Percentiles rank a stretch among this genome's conserved stretches.
These are phyloP conservation scores for Pseudocercospora fijiensis DNA, from an alignment of 2,329 filamentous ascomycete genomes.

Conservation along the genomic window DNA sequence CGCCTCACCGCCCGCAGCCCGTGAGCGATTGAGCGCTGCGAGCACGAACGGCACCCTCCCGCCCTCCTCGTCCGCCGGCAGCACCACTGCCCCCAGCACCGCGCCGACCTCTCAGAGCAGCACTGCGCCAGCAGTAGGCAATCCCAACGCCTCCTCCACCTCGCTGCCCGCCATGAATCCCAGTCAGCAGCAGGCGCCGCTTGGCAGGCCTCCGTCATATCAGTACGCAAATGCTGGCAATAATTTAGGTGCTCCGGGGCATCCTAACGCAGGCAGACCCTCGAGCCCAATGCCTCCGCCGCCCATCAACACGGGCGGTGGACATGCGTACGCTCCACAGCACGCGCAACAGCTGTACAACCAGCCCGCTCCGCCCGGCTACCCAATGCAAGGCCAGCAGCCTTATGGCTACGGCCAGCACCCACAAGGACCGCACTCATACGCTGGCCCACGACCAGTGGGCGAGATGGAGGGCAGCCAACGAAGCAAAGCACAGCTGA, in stretches of 20 bases:
- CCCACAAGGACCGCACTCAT: slow-evolving; percentile 23
- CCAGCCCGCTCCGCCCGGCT: slow-evolving; percentile 39
- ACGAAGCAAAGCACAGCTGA: slow-evolving; percentile 91
- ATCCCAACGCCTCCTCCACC: slow-evolving; percentile 46
- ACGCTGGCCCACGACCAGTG: slow-evolving; percentile 21
- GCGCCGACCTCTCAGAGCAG: slow-evolving; percentile 24
- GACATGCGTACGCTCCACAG: slow-evolving; percentile 50
- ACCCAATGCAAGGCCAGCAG: slow-evolving; percentile 39
- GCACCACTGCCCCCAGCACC: slow-evolving; percentile 30
- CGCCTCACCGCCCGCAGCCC: slow-evolving; percentile 23
- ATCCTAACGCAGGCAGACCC: slow-evolving; percentile 50
- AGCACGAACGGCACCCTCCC: slow-evolving; percentile 37
- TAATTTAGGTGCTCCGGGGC: slow-evolving; percentile 40
- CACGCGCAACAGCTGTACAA: slow-evolving; percentile 46
- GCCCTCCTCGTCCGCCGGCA: slow-evolving; percentile 27
- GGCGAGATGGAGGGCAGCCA: slow-evolving; percentile 81
- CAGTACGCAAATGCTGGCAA: slow-evolving; percentile 52
- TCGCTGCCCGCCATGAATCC: slow-evolving; percentile 52
- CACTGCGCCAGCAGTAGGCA: slow-evolving; percentile 40
- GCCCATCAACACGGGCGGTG: slow-evolving; percentile 50
- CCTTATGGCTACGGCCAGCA: slow-evolving; percentile 29
- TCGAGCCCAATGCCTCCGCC: slow-evolving; percentile 45
- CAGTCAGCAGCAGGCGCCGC: slow-evolving; percentile 41
- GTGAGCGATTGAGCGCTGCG: slow-evolving; percentile 18
- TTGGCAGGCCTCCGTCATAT: slow-evolving; percentile 65